Evolutionary conservation across 345 rosid species (phyloP), one percentile per base, ranked within the genome.

Genomic region (Cardiospermum halicacabum): DNA sequence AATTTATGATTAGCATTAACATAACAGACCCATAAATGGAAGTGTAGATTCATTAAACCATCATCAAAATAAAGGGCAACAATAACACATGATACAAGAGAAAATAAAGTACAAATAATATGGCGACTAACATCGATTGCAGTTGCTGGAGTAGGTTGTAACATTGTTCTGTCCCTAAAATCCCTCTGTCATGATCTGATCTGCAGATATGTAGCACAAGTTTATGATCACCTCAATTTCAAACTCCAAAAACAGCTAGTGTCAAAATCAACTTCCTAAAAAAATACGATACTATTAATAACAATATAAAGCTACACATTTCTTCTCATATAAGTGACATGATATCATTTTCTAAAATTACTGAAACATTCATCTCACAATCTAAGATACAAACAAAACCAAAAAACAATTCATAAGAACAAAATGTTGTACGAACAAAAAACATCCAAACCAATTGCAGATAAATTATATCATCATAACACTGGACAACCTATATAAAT

Each of bases 121-220:
- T 39, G 53, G 58, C 64, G 62, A 58, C 90, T 47, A 22, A 94
- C 97, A 80, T 94, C 99, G 53, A 94, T 85, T 32, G 95, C 91
- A 56, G 97, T 97, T 45, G 96, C 97, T 69, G 96, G 86, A 40
- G 96, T 88, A 66, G 95, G 80, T 69, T 89, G 97, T 84, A 91
- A 71, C 54, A 64, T 43, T 22, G 93, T 89, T 85, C 89, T 82
- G 69, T 85, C 96, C 72, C 86, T 81, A 16, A 85, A 82, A 77
- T 89, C 96, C 67, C 79, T 74, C 82, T 94, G 97, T 89, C 88
- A 89, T 77, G 84, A 81, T 49, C 93, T 89, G 64, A 71, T 79
- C 99, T 94, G 84, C 70, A 73, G 54, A 47, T n/a, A 55, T n/a
- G 51, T 13, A 25, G 53, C 42, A 54, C 37, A 65, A 60, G 39